Evolutionary conservation across 2,329 filamentous ascomycete species (phyloP).

Genomic region (Knufia petricola): DNA sequence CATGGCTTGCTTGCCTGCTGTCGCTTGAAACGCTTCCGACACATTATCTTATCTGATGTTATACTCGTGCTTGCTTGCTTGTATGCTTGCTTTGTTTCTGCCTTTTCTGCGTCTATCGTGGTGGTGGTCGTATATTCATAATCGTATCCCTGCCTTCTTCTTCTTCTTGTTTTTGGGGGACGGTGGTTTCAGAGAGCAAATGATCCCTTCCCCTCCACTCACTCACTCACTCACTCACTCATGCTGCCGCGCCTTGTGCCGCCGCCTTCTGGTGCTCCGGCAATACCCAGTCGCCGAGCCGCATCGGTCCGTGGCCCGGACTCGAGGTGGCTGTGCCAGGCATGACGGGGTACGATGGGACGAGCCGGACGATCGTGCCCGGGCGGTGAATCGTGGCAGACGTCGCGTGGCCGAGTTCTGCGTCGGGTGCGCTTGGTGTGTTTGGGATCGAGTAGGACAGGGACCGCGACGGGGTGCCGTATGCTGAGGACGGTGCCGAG

Average conservation of each 20-base stretch:
- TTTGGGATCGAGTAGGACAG: background rate
- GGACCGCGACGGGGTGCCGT: background rate
- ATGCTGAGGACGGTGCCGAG: background rate
- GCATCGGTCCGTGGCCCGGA: background rate
- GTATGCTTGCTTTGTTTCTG: too few relatives aligned
- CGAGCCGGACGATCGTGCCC: background rate
- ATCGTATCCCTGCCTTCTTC: too few relatives aligned
- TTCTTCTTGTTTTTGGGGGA: background rate
- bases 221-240: too few relatives aligned
- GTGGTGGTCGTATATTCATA: too few relatives aligned
- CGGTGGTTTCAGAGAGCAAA: too few relatives aligned
- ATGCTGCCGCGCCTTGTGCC: background rate
- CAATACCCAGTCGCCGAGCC: slow-evolving; percentile 5
- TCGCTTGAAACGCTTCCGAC: too few relatives aligned
- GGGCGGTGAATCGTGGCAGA: background rate
- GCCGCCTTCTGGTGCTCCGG: background rate
- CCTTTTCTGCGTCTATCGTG: too few relatives aligned
- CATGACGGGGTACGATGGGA: background rate
- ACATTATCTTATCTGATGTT: too few relatives aligned
- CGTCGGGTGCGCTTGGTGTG: background rate
- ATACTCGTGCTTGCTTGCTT: too few relatives aligned
- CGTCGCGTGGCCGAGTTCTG: background rate
- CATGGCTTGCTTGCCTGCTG: too few relatives aligned
- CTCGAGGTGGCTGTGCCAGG: background rate
- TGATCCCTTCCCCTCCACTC: too few relatives aligned